Evolutionary conservation across 768 basidiomycete genomes (phyloP).

Genomic region (Melanogaster broomeanus): DNA sequence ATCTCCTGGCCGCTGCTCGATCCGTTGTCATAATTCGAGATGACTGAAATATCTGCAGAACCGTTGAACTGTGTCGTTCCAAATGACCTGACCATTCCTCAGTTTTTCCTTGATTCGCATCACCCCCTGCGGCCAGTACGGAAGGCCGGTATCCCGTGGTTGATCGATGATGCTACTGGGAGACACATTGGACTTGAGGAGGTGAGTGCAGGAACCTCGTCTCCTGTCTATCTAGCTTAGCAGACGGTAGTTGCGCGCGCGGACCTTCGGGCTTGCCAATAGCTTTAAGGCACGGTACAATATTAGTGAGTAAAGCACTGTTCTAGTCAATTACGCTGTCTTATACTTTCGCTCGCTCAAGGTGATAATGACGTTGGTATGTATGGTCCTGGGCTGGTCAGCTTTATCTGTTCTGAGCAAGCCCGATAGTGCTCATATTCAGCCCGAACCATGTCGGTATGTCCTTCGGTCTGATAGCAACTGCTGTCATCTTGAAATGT

Average conservation of each 20-base stretch:
- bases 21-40: neutral
- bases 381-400: slow-evolving; percentile 12
- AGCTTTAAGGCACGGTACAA: slow-evolving; percentile 48
- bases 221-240: neutral
- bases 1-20: neutral
- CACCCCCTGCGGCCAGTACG: slow-evolving; percentile 48
- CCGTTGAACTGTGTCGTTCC: slow-evolving; percentile 46
- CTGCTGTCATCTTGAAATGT: neutral
- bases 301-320: slow-evolving; percentile 41
- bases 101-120: slow-evolving; percentile 58
- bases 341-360: slow-evolving; percentile 21
- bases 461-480: slow-evolving; percentile 2
- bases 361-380: slow-evolving; percentile 55
- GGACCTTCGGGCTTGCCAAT: slow-evolving; percentile 56
- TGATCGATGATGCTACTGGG: slow-evolving; percentile 60
- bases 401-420: slow-evolving; percentile 4
- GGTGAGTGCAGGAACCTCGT: slow-evolving; percentile 34
- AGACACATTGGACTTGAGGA: slow-evolving; percentile 45
- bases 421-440: slow-evolving; percentile 54
- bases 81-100: slow-evolving; percentile 63
- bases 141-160: slow-evolving; percentile 48
- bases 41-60: slow-evolving; percentile 30
- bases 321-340: neutral
- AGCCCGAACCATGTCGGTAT: slow-evolving; percentile 66
- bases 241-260: slow-evolving; percentile 35